Conservation (phyloP, 306 rosid species). For the Acacia acuminata region DNA sequence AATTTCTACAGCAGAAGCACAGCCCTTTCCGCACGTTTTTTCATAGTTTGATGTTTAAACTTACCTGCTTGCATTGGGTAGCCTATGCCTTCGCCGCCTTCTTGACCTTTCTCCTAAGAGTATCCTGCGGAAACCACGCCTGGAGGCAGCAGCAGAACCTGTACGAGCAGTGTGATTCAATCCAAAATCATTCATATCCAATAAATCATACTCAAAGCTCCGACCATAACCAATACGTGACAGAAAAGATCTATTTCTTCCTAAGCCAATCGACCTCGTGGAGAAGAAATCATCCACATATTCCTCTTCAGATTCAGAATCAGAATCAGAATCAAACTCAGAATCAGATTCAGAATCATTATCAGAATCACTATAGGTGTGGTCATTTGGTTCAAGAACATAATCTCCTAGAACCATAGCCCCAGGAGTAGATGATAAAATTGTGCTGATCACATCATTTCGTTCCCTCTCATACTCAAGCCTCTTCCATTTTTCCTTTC, state of each 20-base stretch:
- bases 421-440: slow-evolving; percentile 85
- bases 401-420: slow-evolving; percentile 93
- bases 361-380: slow-evolving; percentile 56
- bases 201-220: slow-evolving; percentile 39
- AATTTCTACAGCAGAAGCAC: not conserved
- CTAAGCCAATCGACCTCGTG: slow-evolving; percentile 51
- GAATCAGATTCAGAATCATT: slow-evolving; percentile 65
- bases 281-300: slow-evolving; percentile 49
- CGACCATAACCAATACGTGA: slow-evolving; percentile 49
- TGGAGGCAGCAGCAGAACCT: slow-evolving; percentile 51
- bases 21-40: slow-evolving; percentile 32
- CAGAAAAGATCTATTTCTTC: slow-evolving; percentile 47
- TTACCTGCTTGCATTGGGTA: slow-evolving; percentile 38
- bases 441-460: slow-evolving; percentile 92
- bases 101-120: slow-evolving; percentile 49
- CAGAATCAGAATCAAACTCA: slow-evolving; percentile 59
- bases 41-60: not conserved
- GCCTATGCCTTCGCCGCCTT: slow-evolving; percentile 57
- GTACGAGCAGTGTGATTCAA: slow-evolving; percentile 45
- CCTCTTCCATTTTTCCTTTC: slow-evolving; percentile 88
- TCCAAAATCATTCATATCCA: slow-evolving; percentile 47
- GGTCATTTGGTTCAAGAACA: slow-evolving; percentile 80
- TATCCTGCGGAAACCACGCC: slow-evolving; percentile 52
- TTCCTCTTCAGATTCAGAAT: slow-evolving; percentile 58
- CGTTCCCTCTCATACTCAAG: slow-evolving; percentile 87